Evolutionary conservation across 352 stramenopile genomes (phyloP), one percentile per base, ranked within the genome.

Genomic region (Globisporangium polare): DNA sequence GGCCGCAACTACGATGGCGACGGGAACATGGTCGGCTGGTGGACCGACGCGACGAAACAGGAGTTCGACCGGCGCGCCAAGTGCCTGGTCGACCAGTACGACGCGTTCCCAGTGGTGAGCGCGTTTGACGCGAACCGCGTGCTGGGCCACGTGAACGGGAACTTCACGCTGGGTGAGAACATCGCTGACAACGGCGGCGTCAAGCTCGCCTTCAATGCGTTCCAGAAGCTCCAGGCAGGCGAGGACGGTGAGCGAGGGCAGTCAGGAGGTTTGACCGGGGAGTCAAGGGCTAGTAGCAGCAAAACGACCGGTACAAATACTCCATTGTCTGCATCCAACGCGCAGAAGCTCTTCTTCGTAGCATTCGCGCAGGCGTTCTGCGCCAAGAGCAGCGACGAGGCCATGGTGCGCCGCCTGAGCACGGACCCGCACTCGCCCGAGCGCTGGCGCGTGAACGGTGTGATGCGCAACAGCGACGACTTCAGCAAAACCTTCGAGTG

Each of bases 1-100:
- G 95, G 94, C 5, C 75, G 88, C 39, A 95, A 97, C 61, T 97
- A 88, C 56, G 81, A 90, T 54, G 90, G 72, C 49, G 67, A 90
- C 33, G 95, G 95, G 10, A 97, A 97, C 51, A 78, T 98, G 56
- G 70, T 88, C 0, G 81, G 97, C 69, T 99, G 94, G 94, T 98
- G 96, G 93, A 96, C 82, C 24, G 71, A 89, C 27, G 75, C 80
- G 39, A 97, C 97, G 27, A 75, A 73, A 15, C 62, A 67, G 9
- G 78, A 95, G 49, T 98, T 96, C 53, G 56, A 66, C 2, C 57
- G 67, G 15, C 79, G 85, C 13, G 74, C 81, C 0, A 41, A 75
- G 39, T 95, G 83, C 59, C 72, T 95, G 18, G 71, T 85, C 24
- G 66, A 88, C 0, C 78, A 95, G 61, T 95, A 91, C 60, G 50